Percentiles rank a stretch among this genome's conserved stretches.
Evolutionary conservation across 352 stramenopile species (phyloP).

Genomic region (Phytophthora podocarpi): DNA sequence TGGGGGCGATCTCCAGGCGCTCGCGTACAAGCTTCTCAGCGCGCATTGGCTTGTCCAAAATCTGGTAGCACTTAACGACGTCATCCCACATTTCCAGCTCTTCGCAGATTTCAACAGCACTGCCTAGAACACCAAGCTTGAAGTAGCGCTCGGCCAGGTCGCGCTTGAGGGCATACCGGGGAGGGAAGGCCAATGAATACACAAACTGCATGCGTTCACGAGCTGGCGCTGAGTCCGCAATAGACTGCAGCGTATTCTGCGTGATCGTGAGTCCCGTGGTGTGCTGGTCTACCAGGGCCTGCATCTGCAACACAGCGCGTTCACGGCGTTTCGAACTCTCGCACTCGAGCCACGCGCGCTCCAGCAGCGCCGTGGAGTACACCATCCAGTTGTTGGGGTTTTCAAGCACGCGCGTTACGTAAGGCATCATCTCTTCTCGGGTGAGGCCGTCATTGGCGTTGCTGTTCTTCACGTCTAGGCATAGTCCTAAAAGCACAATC

Average conservation of each 20-base stretch:
- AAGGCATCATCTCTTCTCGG: slow-evolving; percentile 95
- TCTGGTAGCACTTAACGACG: slow-evolving; percentile 95
- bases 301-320: slow-evolving; percentile 95
- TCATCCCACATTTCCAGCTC: slow-evolving; percentile 97
- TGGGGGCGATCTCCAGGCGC: slow-evolving; percentile 82
- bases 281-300: slow-evolving; percentile 96
- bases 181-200: slow-evolving; percentile 93
- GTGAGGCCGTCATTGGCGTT: slow-evolving; percentile 95
- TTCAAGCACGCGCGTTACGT: slow-evolving; percentile 92
- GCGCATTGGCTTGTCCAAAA: slow-evolving; percentile 90
- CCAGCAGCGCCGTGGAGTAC: slow-evolving; percentile 93
- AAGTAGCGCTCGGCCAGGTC: slow-evolving; percentile 94
- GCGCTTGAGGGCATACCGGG: slow-evolving; percentile 92
- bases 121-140: slow-evolving; percentile 85
- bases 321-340: slow-evolving; percentile 93
- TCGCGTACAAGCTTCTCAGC: slow-evolving; percentile 91
- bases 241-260: slow-evolving; percentile 77
- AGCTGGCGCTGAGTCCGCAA: slow-evolving; percentile 92
- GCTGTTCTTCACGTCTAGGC: slow-evolving; percentile 96
- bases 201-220: slow-evolving; percentile 92
- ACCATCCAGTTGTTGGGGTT: slow-evolving; percentile 97
- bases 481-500: slow-evolving; percentile 94
- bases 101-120: slow-evolving; percentile 93
- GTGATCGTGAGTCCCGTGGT: slow-evolving; percentile 93
- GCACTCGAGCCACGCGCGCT: slow-evolving; percentile 95